Percentiles rank a stretch among this genome's conserved stretches.
These are phyloP conservation scores for Hordeum marinum DNA, from an alignment of 176 grass and related monocot species.

Conservation along the genomic window DNA sequence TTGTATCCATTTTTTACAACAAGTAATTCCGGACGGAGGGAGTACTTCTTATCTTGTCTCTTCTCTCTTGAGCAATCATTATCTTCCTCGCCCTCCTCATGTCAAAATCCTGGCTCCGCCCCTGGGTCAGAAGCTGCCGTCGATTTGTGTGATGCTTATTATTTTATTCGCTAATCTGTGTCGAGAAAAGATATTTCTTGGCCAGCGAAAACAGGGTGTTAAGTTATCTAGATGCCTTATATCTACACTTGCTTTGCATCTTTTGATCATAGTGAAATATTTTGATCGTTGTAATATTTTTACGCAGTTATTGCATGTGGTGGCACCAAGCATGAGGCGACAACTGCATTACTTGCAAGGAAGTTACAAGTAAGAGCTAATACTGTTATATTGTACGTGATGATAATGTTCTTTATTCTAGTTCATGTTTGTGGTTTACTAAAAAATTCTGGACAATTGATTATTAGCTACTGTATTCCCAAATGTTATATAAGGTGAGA, in stretches of 20 bases:
- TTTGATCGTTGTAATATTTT: background rate
- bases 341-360: conserved; percentile 31
- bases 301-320: conserved; percentile 38
- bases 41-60: no score
- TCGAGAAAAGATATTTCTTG: background rate
- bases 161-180: background rate
- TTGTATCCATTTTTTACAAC: no score
- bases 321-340: conserved; percentile 34
- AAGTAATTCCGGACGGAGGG: no score
- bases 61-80: no score
- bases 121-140: background rate
- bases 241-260: background rate
- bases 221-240: background rate
- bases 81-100: no score
- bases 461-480: background rate
- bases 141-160: background rate
- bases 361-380: conserved; percentile 26
- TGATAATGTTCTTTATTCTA: background rate
- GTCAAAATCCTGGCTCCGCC: no score
- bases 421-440: background rate
- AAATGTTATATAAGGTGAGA: background rate
- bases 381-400: background rate
- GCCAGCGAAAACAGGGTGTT: background rate
- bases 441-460: background rate
- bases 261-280: conserved; percentile 4